Evolutionary conservation across 129 eudicot genomes (phyloP).

Genomic region (Deinandra increscens): DNA sequence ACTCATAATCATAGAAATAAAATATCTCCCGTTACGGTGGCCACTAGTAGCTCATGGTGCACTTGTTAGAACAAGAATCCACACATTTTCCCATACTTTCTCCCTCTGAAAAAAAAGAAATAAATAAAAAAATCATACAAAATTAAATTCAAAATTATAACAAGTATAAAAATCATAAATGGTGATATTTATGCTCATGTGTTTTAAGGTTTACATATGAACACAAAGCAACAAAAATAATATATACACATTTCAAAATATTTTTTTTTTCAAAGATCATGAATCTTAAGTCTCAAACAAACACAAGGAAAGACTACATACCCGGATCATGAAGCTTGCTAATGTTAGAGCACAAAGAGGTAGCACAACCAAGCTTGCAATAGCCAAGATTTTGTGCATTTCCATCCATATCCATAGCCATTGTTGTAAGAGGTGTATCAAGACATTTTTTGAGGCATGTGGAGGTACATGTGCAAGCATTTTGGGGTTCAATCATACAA

Average conservation of each 20-base stretch:
- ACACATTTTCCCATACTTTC: slow-evolving; percentile 59
- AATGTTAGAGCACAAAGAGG: slow-evolving; percentile 54
- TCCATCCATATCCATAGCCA: slow-evolving; percentile 18
- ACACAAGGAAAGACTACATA: slow-evolving; percentile 27
- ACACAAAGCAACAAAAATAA: neutral
- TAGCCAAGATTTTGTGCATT: slow-evolving; percentile 39
- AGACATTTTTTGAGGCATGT: slow-evolving; percentile 69
- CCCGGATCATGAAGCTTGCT: slow-evolving; percentile 46
- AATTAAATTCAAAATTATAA: neutral
- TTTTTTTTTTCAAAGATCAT: neutral
- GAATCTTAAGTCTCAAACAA: neutral
- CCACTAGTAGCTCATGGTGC: slow-evolving; percentile 42
- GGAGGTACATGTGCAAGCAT: slow-evolving; percentile 57
- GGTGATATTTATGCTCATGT: neutral
- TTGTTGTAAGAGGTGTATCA: slow-evolving; percentile 18
- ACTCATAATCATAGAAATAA: neutral
- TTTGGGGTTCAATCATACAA: slow-evolving; percentile 62
- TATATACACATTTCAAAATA: too few species aligned
- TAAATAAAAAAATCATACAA: neutral
- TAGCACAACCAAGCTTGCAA: slow-evolving; percentile 86
- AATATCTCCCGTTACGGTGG: slow-evolving; percentile 18
- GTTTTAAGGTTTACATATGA: neutral
- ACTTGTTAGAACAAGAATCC: slow-evolving; percentile 64
- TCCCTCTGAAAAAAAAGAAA: slow-evolving; percentile 53
- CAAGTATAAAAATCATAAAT: neutral